phyloP scores from a whole-genome alignment of 345 rosid species.

The Pistacia vera region DNA sequence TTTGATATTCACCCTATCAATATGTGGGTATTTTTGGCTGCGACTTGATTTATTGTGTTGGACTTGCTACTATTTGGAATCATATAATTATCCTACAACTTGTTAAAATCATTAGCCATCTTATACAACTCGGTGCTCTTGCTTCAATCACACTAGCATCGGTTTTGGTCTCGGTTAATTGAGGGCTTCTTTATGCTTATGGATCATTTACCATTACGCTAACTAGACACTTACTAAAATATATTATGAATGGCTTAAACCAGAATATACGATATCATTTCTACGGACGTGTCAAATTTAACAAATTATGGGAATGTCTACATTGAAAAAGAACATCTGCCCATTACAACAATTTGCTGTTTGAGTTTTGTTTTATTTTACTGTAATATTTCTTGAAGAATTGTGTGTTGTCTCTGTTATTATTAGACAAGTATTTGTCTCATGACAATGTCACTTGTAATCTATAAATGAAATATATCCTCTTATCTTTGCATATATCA shows the following conservation, averaged over 20 bases:
- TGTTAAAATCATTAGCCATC: not conserved
- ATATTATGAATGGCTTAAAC: not conserved
- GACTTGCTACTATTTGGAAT: not conserved
- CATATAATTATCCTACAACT: not conserved
- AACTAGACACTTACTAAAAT: not conserved
- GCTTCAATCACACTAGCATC: not conserved
- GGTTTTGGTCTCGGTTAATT: not conserved
- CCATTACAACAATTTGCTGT: not conserved
- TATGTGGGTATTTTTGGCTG: not conserved
- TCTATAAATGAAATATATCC: no score
- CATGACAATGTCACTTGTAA: no score
- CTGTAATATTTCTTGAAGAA: no score
- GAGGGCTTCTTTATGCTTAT: not conserved
- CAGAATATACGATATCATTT: not conserved
- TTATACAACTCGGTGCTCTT: not conserved
- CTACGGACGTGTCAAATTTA: not conserved
- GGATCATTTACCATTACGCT: not conserved
- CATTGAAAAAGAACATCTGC: not conserved
- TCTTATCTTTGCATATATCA: no score
- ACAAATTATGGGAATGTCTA: not conserved
- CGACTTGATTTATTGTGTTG: not conserved
- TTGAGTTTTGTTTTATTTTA: no score
- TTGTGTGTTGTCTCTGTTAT: no score
- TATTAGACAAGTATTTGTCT: no score
- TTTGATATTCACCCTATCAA: conserved; percentile 9